These are phyloP conservation scores for Fraxinus angustifolia DNA, from an alignment of 305 asterid species.

Conservation along the genomic window DNA sequence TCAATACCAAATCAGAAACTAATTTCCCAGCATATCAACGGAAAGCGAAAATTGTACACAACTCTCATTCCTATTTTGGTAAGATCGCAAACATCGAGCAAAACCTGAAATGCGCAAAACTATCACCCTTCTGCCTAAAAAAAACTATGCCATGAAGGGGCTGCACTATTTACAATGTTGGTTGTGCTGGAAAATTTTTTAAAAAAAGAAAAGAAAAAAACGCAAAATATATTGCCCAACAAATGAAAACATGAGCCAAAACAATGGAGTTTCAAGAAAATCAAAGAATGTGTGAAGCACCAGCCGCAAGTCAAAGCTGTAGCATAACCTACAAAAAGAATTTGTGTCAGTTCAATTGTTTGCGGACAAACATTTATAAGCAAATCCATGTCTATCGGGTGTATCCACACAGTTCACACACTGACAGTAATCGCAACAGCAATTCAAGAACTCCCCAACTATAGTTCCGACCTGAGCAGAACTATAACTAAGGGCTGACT, in stretches of 20 bases:
- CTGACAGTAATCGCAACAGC: not conserved
- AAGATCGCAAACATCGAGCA: conserved; percentile 11
- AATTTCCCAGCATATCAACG: not conserved
- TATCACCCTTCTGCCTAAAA: conserved; percentile 45
- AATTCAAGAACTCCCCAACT: not conserved
- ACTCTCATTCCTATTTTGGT: conserved; percentile 6
- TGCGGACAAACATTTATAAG: not conserved
- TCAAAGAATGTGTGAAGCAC: conserved; percentile 24
- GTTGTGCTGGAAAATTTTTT: conserved; percentile 19
- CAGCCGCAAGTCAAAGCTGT: conserved; percentile 12
- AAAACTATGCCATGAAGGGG: conserved; percentile 53
- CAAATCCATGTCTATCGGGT: not conserved
- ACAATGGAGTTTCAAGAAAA: conserved; percentile 21
- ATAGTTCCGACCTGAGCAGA: not conserved
- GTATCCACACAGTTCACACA: not conserved
- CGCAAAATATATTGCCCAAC: conserved; percentile 16
- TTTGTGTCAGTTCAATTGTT: not conserved
- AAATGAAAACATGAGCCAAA: conserved; percentile 15
- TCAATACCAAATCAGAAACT: not conserved
- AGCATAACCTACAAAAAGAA: conserved; percentile 33
- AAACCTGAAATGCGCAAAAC: conserved; percentile 23
- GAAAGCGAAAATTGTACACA: not conserved
- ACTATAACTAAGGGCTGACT: not conserved
- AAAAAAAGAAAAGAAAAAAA: not conserved
- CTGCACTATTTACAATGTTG: conserved; percentile 45